Evolutionary conservation across 805 yeast genomes (phyloP).

Genomic region (Yarrowia sp.): DNA sequence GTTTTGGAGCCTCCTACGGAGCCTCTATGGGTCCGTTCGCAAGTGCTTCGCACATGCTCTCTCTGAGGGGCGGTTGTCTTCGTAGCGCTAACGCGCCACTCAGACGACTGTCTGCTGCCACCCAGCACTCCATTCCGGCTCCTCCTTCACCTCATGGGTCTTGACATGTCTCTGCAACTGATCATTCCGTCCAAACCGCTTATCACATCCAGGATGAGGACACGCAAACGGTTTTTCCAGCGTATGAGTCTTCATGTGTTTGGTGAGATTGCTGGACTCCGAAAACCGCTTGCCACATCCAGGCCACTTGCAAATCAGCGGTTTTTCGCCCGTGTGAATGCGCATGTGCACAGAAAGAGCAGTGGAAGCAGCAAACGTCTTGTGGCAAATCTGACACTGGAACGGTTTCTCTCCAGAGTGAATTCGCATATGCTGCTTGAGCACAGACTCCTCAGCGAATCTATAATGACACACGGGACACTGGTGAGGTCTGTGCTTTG

Average conservation of each 20-base stretch:
- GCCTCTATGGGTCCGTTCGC: neutral
- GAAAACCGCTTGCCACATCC: conserved; percentile 85
- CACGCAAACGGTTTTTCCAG: conserved; percentile 57
- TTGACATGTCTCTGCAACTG: conserved; percentile 86
- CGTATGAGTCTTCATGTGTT: conserved; percentile 81
- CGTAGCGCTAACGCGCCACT: neutral
- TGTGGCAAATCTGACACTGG: conserved; percentile 73
- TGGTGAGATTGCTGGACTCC: conserved; percentile 86
- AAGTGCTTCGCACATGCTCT: neutral
- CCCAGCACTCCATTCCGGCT: conserved; percentile 30
- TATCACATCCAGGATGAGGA: conserved; percentile 63
- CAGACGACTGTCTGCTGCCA: conserved; percentile 21
- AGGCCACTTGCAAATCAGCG: conserved; percentile 77
- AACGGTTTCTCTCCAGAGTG: conserved; percentile 94
- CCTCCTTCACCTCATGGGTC: conserved; percentile 75
- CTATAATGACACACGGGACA: conserved; percentile 72
- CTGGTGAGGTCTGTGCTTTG: conserved; percentile 78
- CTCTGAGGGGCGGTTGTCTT: too few species aligned
- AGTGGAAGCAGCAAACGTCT: conserved; percentile 80
- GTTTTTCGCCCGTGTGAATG: conserved; percentile 90
- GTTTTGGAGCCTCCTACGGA: too few species aligned
- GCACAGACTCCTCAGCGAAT: conserved; percentile 79
- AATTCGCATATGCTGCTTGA: conserved; percentile 79
- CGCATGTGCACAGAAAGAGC: conserved; percentile 83
- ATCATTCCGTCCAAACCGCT: conserved; percentile 87